These are phyloP conservation scores for Botrytis fragariae DNA, from an alignment of 2,329 filamentous ascomycete genomes.

Conservation along the genomic window DNA sequence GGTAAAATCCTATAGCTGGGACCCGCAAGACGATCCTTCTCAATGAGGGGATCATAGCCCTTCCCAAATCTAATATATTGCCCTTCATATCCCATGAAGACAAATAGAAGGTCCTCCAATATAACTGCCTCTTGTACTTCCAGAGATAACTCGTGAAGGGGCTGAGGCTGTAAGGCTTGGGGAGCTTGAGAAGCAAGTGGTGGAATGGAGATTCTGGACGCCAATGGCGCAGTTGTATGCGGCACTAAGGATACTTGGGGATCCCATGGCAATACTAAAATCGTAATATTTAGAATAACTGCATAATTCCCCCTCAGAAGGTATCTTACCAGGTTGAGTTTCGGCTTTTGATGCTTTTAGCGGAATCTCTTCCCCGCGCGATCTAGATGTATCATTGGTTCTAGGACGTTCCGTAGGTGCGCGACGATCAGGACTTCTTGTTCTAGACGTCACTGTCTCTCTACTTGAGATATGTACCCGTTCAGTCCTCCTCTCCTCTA, in stretches of 20 bases:
- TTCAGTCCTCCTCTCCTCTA: conserved; percentile 53
- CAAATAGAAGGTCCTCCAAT: conserved; percentile 86
- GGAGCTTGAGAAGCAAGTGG: conserved; percentile 77
- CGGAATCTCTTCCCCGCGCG: conserved; percentile 32
- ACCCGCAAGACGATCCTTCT: conserved; percentile 82
- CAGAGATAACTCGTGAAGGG: conserved; percentile 68
- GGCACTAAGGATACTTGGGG: conserved; percentile 73
- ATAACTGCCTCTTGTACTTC: conserved; percentile 84
- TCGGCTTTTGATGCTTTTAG: conserved; percentile 46
- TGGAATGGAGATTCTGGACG: conserved; percentile 54
- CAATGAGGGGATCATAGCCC: conserved; percentile 76
- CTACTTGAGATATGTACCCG: conserved; percentile 57
- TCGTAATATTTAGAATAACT: conserved; percentile 18
- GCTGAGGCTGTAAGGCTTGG: conserved; percentile 61
- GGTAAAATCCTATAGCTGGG: conserved; percentile 76
- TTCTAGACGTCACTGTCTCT: conserved; percentile 59
- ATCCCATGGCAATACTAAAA: conserved; percentile 60
- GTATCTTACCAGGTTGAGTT: conserved; percentile 47
- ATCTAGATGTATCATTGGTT: conserved; percentile 31
- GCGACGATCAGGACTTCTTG: conserved; percentile 54
- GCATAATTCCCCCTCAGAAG: neutral
- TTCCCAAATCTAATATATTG: conserved; percentile 89
- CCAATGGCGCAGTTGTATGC: conserved; percentile 55
- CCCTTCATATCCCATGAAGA: conserved; percentile 98
- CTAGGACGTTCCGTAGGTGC: conserved; percentile 23